Evolutionary conservation across 352 stramenopile genomes (phyloP), one percentile per base, ranked within the genome.

Genomic region (Pythium insidiosum): DNA sequence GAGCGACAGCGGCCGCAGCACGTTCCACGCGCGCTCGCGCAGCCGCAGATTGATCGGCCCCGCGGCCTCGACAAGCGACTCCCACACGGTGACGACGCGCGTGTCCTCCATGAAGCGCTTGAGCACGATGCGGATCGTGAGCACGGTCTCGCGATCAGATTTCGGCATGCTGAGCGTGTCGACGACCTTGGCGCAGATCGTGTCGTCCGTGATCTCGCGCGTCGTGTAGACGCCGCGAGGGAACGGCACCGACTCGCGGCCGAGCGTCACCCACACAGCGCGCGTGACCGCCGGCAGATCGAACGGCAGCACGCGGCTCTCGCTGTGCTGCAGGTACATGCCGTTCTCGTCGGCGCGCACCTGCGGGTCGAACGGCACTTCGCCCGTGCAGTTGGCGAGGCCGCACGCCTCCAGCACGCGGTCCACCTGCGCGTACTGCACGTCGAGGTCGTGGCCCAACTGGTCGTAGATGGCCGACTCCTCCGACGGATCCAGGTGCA

Each of bases 151-250:
- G 24, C 29, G 43, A 37, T 40, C 45, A 24, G 41, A 28, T 38
- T 49, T 58, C 16, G 50, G 39, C 26, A 74, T 44, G 12, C 53
- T 54, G 15, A 74, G 52, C 18, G 60, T 72, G 25, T 64, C 68
- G 11, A 78, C 63, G 12, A 63, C 47, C 43, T 78, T 78, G 15
- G 63, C 67, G n/a, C 47, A 56, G 10, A 78, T 66, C 10, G 47
- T 59, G 50, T 75, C 55, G 1, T 53, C 47, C 15, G 47, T 57
- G 3, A 39, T 13, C 11, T 66, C 53, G 1, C 63, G 54, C 15
- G 43, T 30, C 26, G 68, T 58, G 41, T 74, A 78, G 12, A 63
- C 57, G 5, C 67, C 67, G 21, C 65, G 63, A 1, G 49, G 53
- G 1, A 78, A 51, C 38, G 66, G 65, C 25, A 73, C 52, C 16